A percentile compares a stretch with the other conserved stretches of the same genome.
phyloP scores from a whole-genome alignment of 2,329 filamentous ascomycete species.

The Microcyclospora pomicola region DNA sequence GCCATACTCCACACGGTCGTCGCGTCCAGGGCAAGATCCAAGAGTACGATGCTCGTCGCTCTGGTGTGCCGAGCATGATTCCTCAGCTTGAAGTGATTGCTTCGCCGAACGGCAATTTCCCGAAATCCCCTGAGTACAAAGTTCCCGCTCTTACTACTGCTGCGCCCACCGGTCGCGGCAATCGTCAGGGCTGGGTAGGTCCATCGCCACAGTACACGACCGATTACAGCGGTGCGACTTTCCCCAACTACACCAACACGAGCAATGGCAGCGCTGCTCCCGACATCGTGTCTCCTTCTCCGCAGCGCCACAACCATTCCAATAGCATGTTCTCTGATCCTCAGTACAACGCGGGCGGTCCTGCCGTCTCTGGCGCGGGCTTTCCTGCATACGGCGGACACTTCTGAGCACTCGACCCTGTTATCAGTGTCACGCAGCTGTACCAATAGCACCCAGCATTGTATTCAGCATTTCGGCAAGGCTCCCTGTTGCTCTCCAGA shows the following conservation, averaged over 20 bases:
- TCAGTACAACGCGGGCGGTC: no score
- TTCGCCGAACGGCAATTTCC: constrained; percentile 6
- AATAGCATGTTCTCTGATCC: constrained; percentile 5
- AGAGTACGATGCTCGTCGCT: constrained; percentile 36
- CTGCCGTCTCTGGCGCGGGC: no score
- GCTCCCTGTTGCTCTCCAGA: no score
- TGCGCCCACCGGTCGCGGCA: constrained; percentile 6
- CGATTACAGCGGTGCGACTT: constrained; percentile 1
- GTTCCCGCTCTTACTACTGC: constrained; percentile 7
- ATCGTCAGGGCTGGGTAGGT: constrained; percentile 8
- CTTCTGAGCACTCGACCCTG: no score
- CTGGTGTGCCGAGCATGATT: constrained; percentile 9
- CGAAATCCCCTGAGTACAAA: constrained; percentile 5
- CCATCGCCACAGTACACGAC: constrained; percentile 4
- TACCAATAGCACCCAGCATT: no score
- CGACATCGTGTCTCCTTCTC: constrained; percentile 15
- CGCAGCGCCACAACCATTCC: constrained; percentile 15
- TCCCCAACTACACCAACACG: background rate
- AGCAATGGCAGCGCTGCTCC: background rate
- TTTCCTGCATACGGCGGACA: no score
- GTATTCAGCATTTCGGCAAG: no score
- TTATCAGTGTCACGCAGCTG: no score
- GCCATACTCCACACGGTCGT: constrained; percentile 84
- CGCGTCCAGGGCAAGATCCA: constrained; percentile 82
- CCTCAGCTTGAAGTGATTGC: constrained; percentile 13